Evolutionary conservation across 768 basidiomycete genomes (phyloP).

Genomic region (Panaeolus papilionaceus): DNA sequence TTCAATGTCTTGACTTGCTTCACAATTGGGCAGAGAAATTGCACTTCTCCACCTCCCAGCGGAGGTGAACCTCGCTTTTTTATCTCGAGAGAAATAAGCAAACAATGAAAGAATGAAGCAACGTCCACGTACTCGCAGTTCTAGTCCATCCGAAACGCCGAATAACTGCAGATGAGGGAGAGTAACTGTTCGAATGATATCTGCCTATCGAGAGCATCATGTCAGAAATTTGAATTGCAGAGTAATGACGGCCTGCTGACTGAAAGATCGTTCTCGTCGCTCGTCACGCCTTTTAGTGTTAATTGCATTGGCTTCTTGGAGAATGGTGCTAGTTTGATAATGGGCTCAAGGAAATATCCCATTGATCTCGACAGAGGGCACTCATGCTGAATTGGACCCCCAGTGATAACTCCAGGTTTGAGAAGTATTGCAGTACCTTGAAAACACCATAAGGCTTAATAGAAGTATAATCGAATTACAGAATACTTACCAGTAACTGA

Average conservation of each 20-base stretch:
- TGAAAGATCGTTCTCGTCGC: conserved; percentile 91
- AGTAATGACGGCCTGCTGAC: conserved; percentile 44
- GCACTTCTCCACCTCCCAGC: conserved; percentile 90
- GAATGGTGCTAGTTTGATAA: conserved; percentile 92
- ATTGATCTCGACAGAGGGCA: conserved; percentile 89
- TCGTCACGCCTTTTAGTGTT: conserved; percentile 89
- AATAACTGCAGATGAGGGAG: conserved; percentile 91
- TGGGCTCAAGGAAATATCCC: conserved; percentile 93
- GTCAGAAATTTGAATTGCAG: not conserved
- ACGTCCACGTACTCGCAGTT: conserved; percentile 68
- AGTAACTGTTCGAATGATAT: conserved; percentile 88
- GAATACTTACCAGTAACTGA: conserved; percentile 84
- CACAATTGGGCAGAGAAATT: conserved; percentile 92
- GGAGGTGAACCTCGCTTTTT: conserved; percentile 94
- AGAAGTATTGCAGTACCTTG: conserved; percentile 90
- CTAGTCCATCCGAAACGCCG: conserved; percentile 88
- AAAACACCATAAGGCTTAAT: conserved; percentile 8
- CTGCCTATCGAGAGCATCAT: conserved; percentile 57
- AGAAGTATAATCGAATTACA: conserved; percentile 24
- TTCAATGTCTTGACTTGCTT: conserved; percentile 92
- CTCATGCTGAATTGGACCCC: conserved; percentile 83
- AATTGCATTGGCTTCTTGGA: conserved; percentile 85
- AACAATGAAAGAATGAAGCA: not conserved
- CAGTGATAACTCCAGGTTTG: conserved; percentile 90
- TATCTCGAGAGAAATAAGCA: conserved; percentile 58